Evolutionary conservation across 2,329 filamentous ascomycete genomes (phyloP).

Genomic region (Zymoseptoria ardabiliae): DNA sequence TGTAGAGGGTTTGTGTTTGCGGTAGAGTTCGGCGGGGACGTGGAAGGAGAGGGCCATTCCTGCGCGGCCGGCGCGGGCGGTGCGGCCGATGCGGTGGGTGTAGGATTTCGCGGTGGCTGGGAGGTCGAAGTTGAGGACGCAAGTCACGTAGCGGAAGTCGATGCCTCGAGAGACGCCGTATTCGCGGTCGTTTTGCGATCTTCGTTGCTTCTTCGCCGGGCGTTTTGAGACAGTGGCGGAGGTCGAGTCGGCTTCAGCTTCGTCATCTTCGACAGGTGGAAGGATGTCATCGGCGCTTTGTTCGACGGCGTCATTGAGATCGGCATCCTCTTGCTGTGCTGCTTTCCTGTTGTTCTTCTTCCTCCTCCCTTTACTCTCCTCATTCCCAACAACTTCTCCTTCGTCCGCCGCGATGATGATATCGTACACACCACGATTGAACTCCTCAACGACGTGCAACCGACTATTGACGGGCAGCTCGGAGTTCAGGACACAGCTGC

Average conservation of each 20-base stretch:
- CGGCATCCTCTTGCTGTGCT: constrained; percentile 28
- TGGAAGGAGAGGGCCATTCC: constrained; percentile 97
- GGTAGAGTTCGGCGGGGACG: constrained; percentile 70
- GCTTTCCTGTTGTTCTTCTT: constrained; percentile 24
- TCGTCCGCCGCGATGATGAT: constrained; percentile 97
- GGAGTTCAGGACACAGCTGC: constrained; percentile 87
- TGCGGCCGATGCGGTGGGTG: constrained; percentile 92
- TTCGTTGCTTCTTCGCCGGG: constrained; percentile 54
- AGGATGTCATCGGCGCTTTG: constrained; percentile 4
- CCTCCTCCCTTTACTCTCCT: constrained; percentile 36
- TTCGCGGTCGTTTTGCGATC: constrained; percentile 67
- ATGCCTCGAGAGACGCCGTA: constrained; percentile 95
- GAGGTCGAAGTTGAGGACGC: constrained; percentile 95
- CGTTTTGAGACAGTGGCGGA: constrained; percentile 13
- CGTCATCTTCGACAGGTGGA: constrained; percentile 23
- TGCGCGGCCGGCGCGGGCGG: constrained; percentile 79
- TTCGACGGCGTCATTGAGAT: constrained; percentile 13
- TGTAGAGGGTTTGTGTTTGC: constrained; percentile 83
- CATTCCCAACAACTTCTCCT: constrained; percentile 69
- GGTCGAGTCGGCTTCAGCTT: constrained; percentile 28
- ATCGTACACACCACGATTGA: constrained; percentile 94
- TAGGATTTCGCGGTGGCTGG: constrained; percentile 84
- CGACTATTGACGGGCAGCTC: constrained; percentile 89
- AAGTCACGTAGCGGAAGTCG: constrained; percentile 91
- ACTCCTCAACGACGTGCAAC: constrained; percentile 92